Evolutionary conservation across 2,329 filamentous ascomycete genomes (phyloP), one percentile per base, ranked within the genome.

Genomic region (Exophiala spinifera): DNA sequence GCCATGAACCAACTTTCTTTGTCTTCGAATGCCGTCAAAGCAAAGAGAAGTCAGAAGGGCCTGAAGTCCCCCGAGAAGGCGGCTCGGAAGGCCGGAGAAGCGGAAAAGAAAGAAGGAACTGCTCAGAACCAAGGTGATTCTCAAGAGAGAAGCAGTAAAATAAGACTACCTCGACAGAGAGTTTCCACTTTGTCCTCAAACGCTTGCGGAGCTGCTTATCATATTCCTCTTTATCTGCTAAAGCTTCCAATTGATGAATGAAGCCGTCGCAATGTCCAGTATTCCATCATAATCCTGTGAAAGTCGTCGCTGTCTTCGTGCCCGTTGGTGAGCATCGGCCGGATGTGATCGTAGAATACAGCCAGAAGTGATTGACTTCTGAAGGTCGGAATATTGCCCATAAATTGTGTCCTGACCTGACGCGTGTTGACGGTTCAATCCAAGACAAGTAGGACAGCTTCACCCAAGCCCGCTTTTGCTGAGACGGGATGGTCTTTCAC

Each of bases 141-240:
- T 28, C 46, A 37, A 37, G 34, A 13, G 34, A n/a, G 6, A 37
- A 37, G 39, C 49, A 52, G 25, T 42, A 52, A 44, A 46, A n/a
- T 39, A 28, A 47, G 46, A 46, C 15, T 46, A 28, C 17, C 15
- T 52, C 33, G 46, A 39, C 19, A 42, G 49, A 42, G n/a, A 40
- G 4, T 20, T 44, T 51, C 39, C 34, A 37, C 34, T 37, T 37
- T 5, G 33, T 53, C 51, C 36, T 51, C 55, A 56, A 62, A 62
- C 36, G 48, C 49, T 31, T 47, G 34, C 45, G 34, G 58, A 59
- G 40, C 17, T 50, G 13, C 11, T 34, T 42, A 23, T 64, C 57
- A 42, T 66, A 64, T 21, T 57, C 17, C 46, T 65, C 50, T 37
- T 63, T 64, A 45, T 66, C 64, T 44, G 54, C 49, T 2, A 64